Evolutionary conservation across 805 yeast species (phyloP), one percentile per base, ranked within the genome.

Genomic region (Sugiyamaella lignohabitans): DNA sequence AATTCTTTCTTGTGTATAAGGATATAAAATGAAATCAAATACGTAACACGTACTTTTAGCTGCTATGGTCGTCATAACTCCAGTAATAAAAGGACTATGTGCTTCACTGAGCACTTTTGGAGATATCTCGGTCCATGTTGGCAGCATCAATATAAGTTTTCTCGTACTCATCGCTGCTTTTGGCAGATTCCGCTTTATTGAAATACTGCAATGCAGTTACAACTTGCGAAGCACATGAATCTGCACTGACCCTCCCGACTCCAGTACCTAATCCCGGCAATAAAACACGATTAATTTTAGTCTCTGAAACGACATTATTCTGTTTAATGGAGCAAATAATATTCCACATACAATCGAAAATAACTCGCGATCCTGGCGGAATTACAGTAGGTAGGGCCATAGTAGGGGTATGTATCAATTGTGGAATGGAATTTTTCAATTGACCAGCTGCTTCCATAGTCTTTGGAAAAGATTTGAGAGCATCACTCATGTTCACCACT

Each of bases 251-350:
- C 2, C 58, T 59, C 1, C 74, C 74, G 39, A 58, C 63, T 0
- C 74, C 74, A 1, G 74, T 67, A 1, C 71, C 74, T 5, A 70
- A 43, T 1, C 72, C 73, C 0, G 73, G 64, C 5, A 70, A 30
- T 1, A 70, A 46, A 4, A 68, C 23, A 1, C 62, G 58, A 38
- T 53, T 53, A 5, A 65, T 56, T 3, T 48, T 42, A 14, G 35
- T 36, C 23, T 11, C 34, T 32, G 14, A 29, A 2, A 20, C n/a
- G 20, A 19, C 30, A 42, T 52, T 43, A 38, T 45, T 17, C 3
- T 20, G 20, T 2, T 45, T 29, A 8, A 68, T 43, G 3, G 59
- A 53, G 23, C 59, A 44, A 23, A 69, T 44, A 3, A 62, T 43
- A 41, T 64, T 64, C 74, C 74, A 70, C 3, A 63, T 59, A 46